These are phyloP conservation scores for Candida broadrunensis DNA, from an alignment of 805 yeast genomes.

Conservation along the genomic window DNA sequence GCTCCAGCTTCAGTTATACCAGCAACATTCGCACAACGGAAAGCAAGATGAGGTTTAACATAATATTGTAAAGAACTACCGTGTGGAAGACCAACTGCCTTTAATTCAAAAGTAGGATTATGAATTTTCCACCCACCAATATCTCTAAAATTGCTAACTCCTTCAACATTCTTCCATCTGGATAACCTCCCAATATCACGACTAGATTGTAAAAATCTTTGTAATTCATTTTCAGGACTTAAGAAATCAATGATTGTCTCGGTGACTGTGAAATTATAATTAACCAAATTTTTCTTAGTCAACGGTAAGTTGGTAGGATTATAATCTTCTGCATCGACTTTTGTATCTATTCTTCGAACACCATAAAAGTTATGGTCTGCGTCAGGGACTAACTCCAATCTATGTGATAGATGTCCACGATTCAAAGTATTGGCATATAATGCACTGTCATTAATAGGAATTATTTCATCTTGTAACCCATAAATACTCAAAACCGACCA, in stretches of 20 bases:
- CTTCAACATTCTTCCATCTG: conserved; percentile 64
- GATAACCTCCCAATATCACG: conserved; percentile 36
- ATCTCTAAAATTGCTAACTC: conserved; percentile 73
- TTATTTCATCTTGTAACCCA: conserved; percentile 64
- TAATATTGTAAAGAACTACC: conserved; percentile 18
- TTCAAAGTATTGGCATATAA: conserved; percentile 55
- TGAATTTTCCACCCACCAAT: conserved; percentile 68
- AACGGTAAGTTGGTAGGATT: conserved; percentile 44
- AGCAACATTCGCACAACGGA: conserved; percentile 62
- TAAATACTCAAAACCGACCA: conserved; percentile 64
- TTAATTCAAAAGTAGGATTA: conserved; percentile 21
- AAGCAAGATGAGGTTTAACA: conserved; percentile 55
- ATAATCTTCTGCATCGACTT: conserved; percentile 24
- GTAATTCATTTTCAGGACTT: conserved; percentile 43
- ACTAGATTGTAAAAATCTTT: conserved; percentile 46
- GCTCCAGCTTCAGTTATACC: conserved; percentile 51
- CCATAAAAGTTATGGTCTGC: conserved; percentile 88
- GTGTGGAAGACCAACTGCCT: background rate
- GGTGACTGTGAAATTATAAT: conserved; percentile 56
- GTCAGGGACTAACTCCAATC: conserved; percentile 52
- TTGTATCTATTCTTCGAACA: conserved; percentile 29
- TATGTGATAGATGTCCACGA: conserved; percentile 47
- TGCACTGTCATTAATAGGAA: conserved; percentile 64
- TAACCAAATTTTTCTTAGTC: conserved; percentile 43
- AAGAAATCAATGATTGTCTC: conserved; percentile 49